phyloP scores from a whole-genome alignment of 345 rosid species.

The Cochlearia excelsa region DNA sequence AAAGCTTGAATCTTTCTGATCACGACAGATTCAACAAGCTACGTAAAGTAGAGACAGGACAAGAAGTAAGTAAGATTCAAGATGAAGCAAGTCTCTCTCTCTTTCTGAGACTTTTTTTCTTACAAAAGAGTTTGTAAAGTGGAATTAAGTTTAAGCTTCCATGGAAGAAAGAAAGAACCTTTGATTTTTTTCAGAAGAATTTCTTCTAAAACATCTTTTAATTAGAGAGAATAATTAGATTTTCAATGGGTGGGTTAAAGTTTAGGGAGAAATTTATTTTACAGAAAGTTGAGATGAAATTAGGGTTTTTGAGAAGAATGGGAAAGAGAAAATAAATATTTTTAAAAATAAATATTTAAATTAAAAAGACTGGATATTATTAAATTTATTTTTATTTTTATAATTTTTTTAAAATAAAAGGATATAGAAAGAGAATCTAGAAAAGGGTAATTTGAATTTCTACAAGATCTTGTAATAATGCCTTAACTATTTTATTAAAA shows the following conservation, averaged over 20 bases:
- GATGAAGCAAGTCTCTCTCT: not conserved
- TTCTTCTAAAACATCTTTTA: conserved; percentile 21
- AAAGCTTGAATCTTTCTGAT: conserved; percentile 34
- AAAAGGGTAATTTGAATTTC: conserved; percentile 12
- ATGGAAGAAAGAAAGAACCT: conserved; percentile 16
- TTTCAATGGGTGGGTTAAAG: conserved; percentile 30
- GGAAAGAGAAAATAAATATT: conserved; percentile 19
- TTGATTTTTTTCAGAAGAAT: conserved; percentile 24
- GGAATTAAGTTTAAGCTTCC: conserved; percentile 40
- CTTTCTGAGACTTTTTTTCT: not conserved
- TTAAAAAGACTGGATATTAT: conserved; percentile 32
- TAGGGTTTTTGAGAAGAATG: conserved; percentile 61
- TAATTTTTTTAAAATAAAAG: not conserved
- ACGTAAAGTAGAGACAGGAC: conserved; percentile 32
- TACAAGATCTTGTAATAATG: conserved; percentile 17
- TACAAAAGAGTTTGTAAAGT: not conserved
- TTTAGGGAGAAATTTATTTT: conserved; percentile 41
- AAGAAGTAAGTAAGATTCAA: conserved; percentile 29
- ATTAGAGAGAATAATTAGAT: conserved; percentile 32
- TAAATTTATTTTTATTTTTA: conserved; percentile 22
- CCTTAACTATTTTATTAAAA: not conserved
- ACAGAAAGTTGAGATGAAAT: conserved; percentile 34
- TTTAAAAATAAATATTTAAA: conserved; percentile 28
- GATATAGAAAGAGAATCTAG: conserved; percentile 16
- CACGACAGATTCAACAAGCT: conserved; percentile 36